Base-by-base conservation (phyloP, 768 basidiomycete genomes). In the Hydnomerulius pinastri region DNA sequence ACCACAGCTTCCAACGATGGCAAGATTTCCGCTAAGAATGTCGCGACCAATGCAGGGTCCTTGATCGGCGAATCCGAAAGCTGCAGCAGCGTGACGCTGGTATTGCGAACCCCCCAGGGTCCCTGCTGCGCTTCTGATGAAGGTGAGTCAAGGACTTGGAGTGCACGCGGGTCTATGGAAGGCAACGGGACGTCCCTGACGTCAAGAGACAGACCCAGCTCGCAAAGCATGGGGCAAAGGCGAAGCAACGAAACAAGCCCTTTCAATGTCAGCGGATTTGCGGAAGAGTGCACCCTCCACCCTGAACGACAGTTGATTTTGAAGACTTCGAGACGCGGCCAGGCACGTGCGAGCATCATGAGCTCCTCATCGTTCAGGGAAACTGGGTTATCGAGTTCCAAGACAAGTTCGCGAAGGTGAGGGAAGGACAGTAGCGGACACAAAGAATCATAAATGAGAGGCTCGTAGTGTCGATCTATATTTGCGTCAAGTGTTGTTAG, bases 121-220 rank as follows among this genome's bases (percentile, higher is more conserved):
- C n/a, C n/a, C n/a, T n/a, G n/a, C n/a, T n/a, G n/a, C n/a, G n/a
- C n/a, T n/a, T n/a, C n/a, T n/a, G n/a, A n/a, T n/a, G n/a, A n/a
- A n/a, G n/a, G n/a, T n/a, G n/a, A n/a, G n/a, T n/a, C n/a, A n/a
- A n/a, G n/a, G n/a, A n/a, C n/a, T n/a, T n/a, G n/a, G n/a, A n/a
- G n/a, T n/a, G n/a, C n/a, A n/a, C n/a, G n/a, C n/a, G n/a, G n/a
- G n/a, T n/a, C n/a, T n/a, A n/a, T n/a, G n/a, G n/a, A n/a, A n/a
- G n/a, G n/a, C n/a, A n/a, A n/a, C n/a, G 56, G 59, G 4, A 61
- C 37, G 4, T 58, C 4, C 30, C 44, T 44, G 8, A 53, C 59
- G 13, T 61, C 60, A 15, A 61, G 33, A 4, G 50, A 33, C 0
- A 58, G 32, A 21, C 18, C 29, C 40, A 58, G 12, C 3, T 13